Base-by-base conservation (phyloP, 2,329 filamentous ascomycete species). In the Colletotrichum zoysiae region DNA sequence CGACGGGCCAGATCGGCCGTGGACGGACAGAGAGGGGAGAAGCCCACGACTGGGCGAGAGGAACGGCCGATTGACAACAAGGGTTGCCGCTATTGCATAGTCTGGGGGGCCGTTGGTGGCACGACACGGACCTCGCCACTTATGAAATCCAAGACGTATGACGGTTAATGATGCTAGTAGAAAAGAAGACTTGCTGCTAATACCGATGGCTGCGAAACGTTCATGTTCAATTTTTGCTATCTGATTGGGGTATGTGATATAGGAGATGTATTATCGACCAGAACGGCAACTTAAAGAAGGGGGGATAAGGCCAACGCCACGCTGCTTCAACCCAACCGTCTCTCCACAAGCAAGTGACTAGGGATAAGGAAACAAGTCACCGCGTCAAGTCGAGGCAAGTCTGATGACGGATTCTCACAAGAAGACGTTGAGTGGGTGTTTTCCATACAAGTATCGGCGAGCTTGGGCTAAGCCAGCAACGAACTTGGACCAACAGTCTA, bases 111-210 rank as follows among this genome's bases (percentile, higher is more conserved):
- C 30, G 50, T 63, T 70, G 53, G 48, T 64, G 66, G 40, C 30
- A 67, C 50, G 70, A 65, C 70, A 65, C 60, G 35, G 66, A 64
- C 55, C 59, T 64, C 66, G 58, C 65, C 55, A 60, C 65, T 65
- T 65, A 72, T n/a, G 70, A 72, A 65, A 44, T 60, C 69, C 57
- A 65, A 72, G 58, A 70, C 67, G 63, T 65, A 60, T 67, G 53
- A 72, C 55, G 70, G 59, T 67, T 72, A 72, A 72, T 72, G 70
- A 72, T 55, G 64, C 50, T 16, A 48, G 33, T 68, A 71, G 38
- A 60, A 72, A 40, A 48, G n/a, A 60, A 46, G 26, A 55, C 38
- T 56, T 33, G 62, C 35, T 60, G 26, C 26, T 42, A 63, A 18
- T 2, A 58, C 35, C n/a, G 23, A n/a, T 48, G 57, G 35, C 42